Evolutionary conservation across 2,329 filamentous ascomycete genomes (phyloP).

Genomic region (Thelonectria olida): DNA sequence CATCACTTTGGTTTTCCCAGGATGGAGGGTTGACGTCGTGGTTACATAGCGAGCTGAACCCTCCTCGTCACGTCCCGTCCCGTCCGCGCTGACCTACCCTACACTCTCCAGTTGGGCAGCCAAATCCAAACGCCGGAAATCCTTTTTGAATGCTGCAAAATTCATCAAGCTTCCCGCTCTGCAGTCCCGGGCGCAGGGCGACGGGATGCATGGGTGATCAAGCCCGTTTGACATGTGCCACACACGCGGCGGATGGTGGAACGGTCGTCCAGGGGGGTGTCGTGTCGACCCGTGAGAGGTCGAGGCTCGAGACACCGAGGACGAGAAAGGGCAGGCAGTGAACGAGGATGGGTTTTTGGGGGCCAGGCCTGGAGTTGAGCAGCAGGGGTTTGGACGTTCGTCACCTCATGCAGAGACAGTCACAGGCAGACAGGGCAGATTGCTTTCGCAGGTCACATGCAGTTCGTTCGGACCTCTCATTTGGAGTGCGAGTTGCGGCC

Average conservation of each 20-base stretch:
- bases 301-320: conserved; percentile 19
- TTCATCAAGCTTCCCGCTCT: not conserved
- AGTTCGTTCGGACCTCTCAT: not conserved
- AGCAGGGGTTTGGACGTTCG: conserved; percentile 5
- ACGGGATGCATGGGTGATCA: not conserved
- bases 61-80: conserved; percentile 16
- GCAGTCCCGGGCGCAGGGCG: too few relatives aligned
- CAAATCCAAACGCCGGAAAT: not conserved
- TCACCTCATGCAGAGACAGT: not conserved
- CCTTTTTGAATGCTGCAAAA: not conserved
- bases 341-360: conserved; percentile 5
- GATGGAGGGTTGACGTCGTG: too few relatives aligned
- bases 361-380: not conserved
- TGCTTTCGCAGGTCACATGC: conserved; percentile 1
- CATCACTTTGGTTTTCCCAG: not conserved
- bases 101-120: not conserved
- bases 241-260: conserved; percentile 27
- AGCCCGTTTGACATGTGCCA: conserved; percentile 34
- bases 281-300: conserved; percentile 48
- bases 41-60: too few relatives aligned
- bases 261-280: conserved; percentile 19
- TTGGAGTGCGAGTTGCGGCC: too few relatives aligned
- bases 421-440: too few relatives aligned
- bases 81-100: conserved; percentile 19
- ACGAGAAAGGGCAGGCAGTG: conserved; percentile 34